Evolutionary conservation across 805 yeast species (phyloP).

Genomic region (Yarrowia deformans): DNA sequence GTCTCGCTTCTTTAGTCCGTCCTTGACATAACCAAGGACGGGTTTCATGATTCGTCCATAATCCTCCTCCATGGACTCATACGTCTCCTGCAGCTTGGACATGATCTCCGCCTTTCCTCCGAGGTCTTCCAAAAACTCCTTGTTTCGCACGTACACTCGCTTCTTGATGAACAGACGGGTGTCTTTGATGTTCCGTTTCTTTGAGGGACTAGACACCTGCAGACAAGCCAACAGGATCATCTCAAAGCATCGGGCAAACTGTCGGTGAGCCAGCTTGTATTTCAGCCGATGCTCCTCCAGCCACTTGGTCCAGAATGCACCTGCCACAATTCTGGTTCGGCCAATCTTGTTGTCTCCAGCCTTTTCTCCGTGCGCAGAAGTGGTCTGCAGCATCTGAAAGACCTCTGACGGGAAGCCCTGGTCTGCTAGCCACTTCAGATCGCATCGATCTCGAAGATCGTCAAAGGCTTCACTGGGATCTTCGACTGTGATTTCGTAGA

Average conservation of each 20-base stretch:
- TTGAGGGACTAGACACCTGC: conserved; percentile 31
- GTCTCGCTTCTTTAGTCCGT: conserved; percentile 4
- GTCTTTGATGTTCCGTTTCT: conserved; percentile 45
- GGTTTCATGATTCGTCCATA: conserved; percentile 63
- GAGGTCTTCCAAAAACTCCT: conserved; percentile 73
- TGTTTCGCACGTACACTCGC: conserved; percentile 78
- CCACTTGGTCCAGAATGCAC: conserved; percentile 50
- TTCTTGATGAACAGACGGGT: conserved; percentile 69
- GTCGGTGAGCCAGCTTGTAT: conserved; percentile 76
- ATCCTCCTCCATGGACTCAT: conserved; percentile 70
- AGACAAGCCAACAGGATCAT: conserved; percentile 64
- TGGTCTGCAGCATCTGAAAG: conserved; percentile 45
- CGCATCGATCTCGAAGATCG: conserved; percentile 84
- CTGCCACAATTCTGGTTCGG: conserved; percentile 41
- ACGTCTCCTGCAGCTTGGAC: conserved; percentile 80
- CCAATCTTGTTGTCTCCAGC: conserved; percentile 40
- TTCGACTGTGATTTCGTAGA: conserved; percentile 83
- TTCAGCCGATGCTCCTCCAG: conserved; percentile 51
- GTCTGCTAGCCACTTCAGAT: conserved; percentile 60
- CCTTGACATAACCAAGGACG: conserved; percentile 35
- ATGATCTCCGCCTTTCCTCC: conserved; percentile 63
- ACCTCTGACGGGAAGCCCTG: conserved; percentile 22
- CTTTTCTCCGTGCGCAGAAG: conserved; percentile 43
- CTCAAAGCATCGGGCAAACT: conserved; percentile 77
- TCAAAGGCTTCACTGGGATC: conserved; percentile 95